Percentiles rank a stretch among this genome's conserved stretches.
Conservation (phyloP, 257 asterid species). For the Paulownia fortunei region DNA sequence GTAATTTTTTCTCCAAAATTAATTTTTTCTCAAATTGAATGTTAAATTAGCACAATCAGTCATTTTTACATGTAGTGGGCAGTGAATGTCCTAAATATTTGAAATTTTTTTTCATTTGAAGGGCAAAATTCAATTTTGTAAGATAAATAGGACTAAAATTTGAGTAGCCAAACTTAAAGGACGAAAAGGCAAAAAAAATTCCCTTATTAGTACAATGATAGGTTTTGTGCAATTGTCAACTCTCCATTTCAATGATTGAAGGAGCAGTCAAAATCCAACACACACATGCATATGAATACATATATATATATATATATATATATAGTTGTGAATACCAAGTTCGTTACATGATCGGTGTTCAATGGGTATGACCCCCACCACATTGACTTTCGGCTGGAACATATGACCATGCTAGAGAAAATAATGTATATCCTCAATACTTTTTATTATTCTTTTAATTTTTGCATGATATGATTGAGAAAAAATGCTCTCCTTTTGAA, state of each 20-base stretch:
- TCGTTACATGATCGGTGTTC: conserved; percentile 12
- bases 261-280: conserved; percentile 12
- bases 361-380: conserved; percentile 27
- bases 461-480: too few species aligned
- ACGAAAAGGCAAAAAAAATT: not conserved
- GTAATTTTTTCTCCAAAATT: too few species aligned
- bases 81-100: too few species aligned
- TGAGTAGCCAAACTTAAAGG: too few species aligned
- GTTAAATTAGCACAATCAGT: too few species aligned
- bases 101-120: too few species aligned
- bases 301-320: too few species aligned
- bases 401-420: not conserved
- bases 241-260: conserved; percentile 26
- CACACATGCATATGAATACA: not conserved
- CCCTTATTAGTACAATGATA: not conserved
- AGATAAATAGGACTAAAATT: too few species aligned
- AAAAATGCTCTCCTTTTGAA: too few species aligned
- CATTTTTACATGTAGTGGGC: too few species aligned
- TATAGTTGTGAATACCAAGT: not conserved
- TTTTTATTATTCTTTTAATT: not conserved
- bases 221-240: conserved; percentile 13
- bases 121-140: too few species aligned
- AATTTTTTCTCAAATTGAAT: too few species aligned
- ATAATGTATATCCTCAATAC: not conserved
- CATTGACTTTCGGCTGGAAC: conserved; percentile 24